A percentile compares a stretch with the other conserved stretches of the same genome.
phyloP scores from a whole-genome alignment of 1,139 yeast genomes.

The Kodamaea sp. region DNA sequence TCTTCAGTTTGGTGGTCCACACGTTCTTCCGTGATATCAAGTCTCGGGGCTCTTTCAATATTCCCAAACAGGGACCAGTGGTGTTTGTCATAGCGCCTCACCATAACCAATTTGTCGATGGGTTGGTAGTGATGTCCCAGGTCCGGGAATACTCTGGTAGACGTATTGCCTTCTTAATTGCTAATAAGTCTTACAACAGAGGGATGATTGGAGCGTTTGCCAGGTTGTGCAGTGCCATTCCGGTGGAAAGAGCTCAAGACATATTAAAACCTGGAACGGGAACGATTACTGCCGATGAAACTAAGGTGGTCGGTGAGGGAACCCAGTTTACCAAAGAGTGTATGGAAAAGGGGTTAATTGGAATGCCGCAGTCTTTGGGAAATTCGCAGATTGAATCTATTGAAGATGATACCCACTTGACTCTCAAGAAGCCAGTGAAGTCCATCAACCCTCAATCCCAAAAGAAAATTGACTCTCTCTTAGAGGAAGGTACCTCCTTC shows the following conservation, averaged over 20 bases:
- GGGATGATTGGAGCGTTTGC: conserved; percentile 54
- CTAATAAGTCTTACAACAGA: conserved; percentile 18
- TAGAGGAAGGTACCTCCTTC: conserved; percentile 51
- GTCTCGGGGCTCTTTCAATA: conserved; percentile 41
- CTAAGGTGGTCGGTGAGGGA: conserved; percentile 47
- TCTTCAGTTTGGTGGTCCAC: conserved; percentile 39
- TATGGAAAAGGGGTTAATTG: conserved; percentile 56
- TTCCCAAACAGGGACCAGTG: conserved; percentile 42
- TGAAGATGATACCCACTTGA: conserved; percentile 53
- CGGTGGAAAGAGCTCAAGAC: conserved; percentile 77
- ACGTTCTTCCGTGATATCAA: conserved; percentile 47
- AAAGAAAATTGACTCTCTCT: conserved; percentile 33
- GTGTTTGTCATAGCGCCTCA: conserved; percentile 51
- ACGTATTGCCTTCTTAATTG: conserved; percentile 24
- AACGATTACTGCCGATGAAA: conserved; percentile 41
- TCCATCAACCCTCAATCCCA: conserved; percentile 20
- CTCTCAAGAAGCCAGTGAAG: conserved; percentile 51
- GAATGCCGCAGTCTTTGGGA: conserved; percentile 61
- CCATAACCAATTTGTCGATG: conserved; percentile 49
- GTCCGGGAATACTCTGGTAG: conserved; percentile 41
- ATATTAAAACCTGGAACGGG: conserved; percentile 50
- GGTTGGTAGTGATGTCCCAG: conserved; percentile 41
- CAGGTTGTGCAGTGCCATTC: conserved; percentile 60
- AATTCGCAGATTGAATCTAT: conserved; percentile 56
- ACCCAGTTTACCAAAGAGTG: conserved; percentile 52